Evolutionary conservation across 2,329 filamentous ascomycete species (phyloP), one percentile per base, ranked within the genome.

Genomic region (Claviceps sp.): DNA sequence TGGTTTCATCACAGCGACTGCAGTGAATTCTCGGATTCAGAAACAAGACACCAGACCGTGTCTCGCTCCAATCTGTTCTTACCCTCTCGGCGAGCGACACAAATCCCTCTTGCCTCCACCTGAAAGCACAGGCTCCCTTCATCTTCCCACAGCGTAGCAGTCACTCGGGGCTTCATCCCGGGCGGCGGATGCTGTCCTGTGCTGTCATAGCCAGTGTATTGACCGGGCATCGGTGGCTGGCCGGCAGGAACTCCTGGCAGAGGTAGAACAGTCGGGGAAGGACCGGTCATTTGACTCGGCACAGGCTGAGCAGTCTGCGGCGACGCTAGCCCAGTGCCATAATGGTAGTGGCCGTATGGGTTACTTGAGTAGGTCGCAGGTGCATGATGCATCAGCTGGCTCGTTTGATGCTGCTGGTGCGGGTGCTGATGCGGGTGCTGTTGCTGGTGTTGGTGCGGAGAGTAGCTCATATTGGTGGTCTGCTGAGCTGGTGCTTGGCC

Each of bases 61-160:
- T 18, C 18, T 20, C 5, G n/a, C 14, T 5, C 30, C 9, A 2
- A 40, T 37, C 2, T 26, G 13, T 47, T 26, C 48, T 59, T 70
- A 93, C 88, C 89, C 79, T 97, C 91, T 65, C 93, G 79, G 59
- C 93, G 81, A 50, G 91, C 91, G 53, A 97, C 93, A 66, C 93
- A 98, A 50, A 98, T 91, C 47, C 91, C 91, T 59, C 93, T 85
- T 3, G 93, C 91, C 68, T 97, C 93, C 1, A 97, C 93, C 66
- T 97, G 93, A 65, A 97, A 98, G 71, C 93, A 98, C 34, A 97
- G 74, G 64, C 89, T 97, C 37, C 93, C 93, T 65, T 98, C 93
- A 59, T 98, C 93, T 72, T 97, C 93, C 93, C 93, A 98, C 24
- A 98, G 69, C 0, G 93, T 98, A 8, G 93, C 93, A 4, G 93